phyloP scores from a whole-genome alignment of 139 green algal genomes.

The Coelastrella sp. region DNA sequence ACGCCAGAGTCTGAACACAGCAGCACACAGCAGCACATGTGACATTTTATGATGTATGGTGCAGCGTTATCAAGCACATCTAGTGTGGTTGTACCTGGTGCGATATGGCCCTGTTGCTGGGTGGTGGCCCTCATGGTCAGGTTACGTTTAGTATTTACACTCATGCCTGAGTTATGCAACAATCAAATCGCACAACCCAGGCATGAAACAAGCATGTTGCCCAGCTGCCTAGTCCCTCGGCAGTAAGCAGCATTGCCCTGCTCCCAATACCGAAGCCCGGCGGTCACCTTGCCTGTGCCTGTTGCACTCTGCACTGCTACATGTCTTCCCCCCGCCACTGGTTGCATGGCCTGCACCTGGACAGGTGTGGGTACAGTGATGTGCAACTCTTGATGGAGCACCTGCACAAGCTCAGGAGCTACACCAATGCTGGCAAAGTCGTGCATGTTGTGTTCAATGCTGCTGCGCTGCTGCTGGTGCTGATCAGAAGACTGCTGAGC shows the following conservation, averaged over 20 bases:
- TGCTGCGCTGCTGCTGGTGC: not conserved
- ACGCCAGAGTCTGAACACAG: slow-evolving; percentile 90
- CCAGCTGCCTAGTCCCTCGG: not conserved
- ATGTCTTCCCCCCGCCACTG: slow-evolving; percentile 70
- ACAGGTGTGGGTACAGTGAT: slow-evolving; percentile 75
- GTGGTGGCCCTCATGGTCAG: no score
- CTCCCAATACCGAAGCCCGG: not conserved
- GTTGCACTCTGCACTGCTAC: slow-evolving; percentile 90
- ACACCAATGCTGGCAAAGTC: not conserved
- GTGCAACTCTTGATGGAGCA: not conserved
- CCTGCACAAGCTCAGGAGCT: not conserved
- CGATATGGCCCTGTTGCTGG: no score
- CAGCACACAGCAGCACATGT: not conserved
- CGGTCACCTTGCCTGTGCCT: slow-evolving; percentile 90
- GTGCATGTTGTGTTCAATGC: not conserved
- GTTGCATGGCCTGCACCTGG: slow-evolving; percentile 74
- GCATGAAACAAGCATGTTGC: no score
- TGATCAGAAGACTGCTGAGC: not conserved
- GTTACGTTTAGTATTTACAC: no score
- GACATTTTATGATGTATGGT: no score
- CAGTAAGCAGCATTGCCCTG: no score
- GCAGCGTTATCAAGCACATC: no score
- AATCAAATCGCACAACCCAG: no score
- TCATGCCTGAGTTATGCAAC: no score
- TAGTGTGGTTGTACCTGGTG: no score